phyloP scores from a whole-genome alignment of 2,329 filamentous ascomycete species.

The Botrytis cinerea region DNA sequence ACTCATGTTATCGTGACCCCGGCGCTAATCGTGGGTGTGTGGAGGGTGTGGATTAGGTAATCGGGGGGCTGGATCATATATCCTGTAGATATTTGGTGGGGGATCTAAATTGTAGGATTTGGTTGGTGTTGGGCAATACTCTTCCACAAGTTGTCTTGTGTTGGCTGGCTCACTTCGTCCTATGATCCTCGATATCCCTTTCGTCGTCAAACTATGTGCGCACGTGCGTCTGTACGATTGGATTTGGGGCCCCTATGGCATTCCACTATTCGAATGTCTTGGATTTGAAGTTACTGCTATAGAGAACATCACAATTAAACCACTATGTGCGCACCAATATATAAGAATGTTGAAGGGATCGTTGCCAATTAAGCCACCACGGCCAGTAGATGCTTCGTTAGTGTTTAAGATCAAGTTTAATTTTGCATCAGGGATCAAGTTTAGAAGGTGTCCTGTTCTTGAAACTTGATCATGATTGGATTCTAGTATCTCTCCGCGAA shows the following conservation, averaged over 20 bases:
- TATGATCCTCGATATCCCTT: background rate
- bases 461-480: background rate
- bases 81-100: background rate
- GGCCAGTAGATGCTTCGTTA: background rate
- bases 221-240: background rate
- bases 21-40: background rate
- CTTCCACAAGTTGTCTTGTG: background rate
- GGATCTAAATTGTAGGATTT: background rate
- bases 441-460: background rate
- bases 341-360: background rate
- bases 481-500: background rate
- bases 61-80: background rate
- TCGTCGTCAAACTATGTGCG: background rate
- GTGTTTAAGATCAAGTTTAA: background rate
- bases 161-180: background rate
- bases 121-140: background rate
- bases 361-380: background rate
- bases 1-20: slow-evolving; percentile 3
- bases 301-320: background rate
- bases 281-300: background rate
- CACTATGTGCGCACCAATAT: background rate
- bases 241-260: background rate
- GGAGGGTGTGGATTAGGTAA: background rate
- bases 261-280: background rate
- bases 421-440: background rate